phyloP scores from a whole-genome alignment of 1,139 yeast species.

The Debaryomyces subglobosus region DNA sequence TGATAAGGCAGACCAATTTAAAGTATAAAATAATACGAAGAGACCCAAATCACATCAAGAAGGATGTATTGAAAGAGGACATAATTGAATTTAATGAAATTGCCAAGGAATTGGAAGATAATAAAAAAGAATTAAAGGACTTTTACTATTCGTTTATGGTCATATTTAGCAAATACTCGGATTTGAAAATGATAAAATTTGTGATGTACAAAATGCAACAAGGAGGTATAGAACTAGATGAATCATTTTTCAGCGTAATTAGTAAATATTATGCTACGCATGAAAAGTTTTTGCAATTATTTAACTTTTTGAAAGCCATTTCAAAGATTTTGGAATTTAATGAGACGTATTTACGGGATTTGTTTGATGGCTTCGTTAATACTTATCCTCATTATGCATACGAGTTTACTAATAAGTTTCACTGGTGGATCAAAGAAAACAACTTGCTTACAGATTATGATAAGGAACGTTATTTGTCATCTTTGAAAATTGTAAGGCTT shows the following conservation, averaged over 20 bases:
- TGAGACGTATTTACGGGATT: conserved; percentile 24
- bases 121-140: conserved; percentile 10
- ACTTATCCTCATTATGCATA: conserved; percentile 39
- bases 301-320: conserved; percentile 26
- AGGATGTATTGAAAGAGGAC: conserved; percentile 29
- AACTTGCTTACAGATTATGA: conserved; percentile 9
- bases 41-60: conserved; percentile 28
- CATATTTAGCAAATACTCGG: conserved; percentile 19
- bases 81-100: conserved; percentile 24
- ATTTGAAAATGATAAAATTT: conserved; percentile 28
- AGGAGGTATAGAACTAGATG: conserved; percentile 22
- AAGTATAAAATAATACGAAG: conserved; percentile 32
- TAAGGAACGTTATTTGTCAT: conserved; percentile 13
- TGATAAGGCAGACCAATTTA: conserved; percentile 26
- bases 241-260: conserved; percentile 24
- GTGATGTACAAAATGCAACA: conserved; percentile 29
- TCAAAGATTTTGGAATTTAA: conserved; percentile 21
- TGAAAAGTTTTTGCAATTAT: conserved; percentile 30
- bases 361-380: conserved; percentile 35
- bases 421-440: conserved; percentile 25
- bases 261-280: conserved; percentile 26
- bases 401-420: conserved; percentile 26
- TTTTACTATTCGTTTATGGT: conserved; percentile 18
- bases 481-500: conserved; percentile 25
- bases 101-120: conserved; percentile 14